Evolutionary conservation across 768 basidiomycete genomes (phyloP), one percentile per base, ranked within the genome.

Genomic region (Artomyces pyxidatus): DNA sequence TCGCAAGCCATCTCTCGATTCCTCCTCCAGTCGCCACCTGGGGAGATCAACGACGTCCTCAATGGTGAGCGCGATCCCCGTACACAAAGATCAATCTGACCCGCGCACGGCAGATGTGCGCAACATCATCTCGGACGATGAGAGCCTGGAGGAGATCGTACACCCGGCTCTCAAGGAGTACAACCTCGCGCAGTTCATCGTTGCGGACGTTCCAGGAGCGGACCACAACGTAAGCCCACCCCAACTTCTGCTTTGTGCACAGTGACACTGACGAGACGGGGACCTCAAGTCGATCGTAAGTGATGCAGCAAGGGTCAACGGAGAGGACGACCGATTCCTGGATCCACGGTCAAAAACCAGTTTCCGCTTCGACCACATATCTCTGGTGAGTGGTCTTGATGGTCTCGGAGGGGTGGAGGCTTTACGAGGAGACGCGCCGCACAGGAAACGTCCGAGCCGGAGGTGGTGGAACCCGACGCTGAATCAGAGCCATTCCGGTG

Each of bases 31-130:
- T 83, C 90, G 1, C 94, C 94, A 22, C 94, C 94, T 1, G 94
- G 94, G 39, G 88, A 98, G 71, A 92, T 97, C 56, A 96, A 95
- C 65, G 94, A 97, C 69, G 93, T 96, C 16, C 72, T 97, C 47
- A 89, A 89, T 59, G 92, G 91, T 89, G 51, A 54, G 67, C 42
- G 6, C 19, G 10, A 43, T 6, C 26, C 19, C 32, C 17, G 25
- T 32, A 17, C 6, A 39, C 35, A 27, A 16, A 32, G 38, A 27
- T 42, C 48, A 45, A 3, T 40, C 6, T 37, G 45, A 30, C 40
- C n/a, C n/a, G n/a, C n/a, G 32, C 17, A 35, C 17, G 4, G 32
- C 60, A 94, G 95, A 97, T 71, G 80, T 97, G 45, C 88, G 93
- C 59, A 81, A 76, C 63, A 88, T 98, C 63, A 83, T 97, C 61